Percentiles rank a stretch among this genome's conserved stretches.
Conservation (phyloP, 169 alveolate species). For the Theileria luwenshuni region DNA sequence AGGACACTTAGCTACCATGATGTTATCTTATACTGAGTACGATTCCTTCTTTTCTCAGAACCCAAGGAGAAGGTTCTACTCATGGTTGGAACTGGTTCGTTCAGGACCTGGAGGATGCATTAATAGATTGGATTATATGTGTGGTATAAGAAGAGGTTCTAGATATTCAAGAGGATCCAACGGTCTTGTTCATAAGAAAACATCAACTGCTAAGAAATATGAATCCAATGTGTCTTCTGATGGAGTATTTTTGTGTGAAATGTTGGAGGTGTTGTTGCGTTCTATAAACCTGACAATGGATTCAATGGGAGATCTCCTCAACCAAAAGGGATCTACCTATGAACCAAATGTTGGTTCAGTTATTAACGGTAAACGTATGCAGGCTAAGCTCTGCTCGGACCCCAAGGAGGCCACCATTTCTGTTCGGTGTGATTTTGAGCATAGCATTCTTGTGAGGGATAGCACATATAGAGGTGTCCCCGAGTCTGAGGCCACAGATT, state of each 20-base stretch:
- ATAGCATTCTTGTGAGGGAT: slow-evolving; percentile 32
- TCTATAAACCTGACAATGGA: slow-evolving; percentile 56
- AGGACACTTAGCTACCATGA: slow-evolving; percentile 63
- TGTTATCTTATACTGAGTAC: slow-evolving; percentile 60
- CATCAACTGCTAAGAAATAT: slow-evolving; percentile 15
- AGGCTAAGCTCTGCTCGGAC: slow-evolving; percentile 58
- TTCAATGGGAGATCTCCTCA: slow-evolving; percentile 60
- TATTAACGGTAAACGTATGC: slow-evolving; percentile 60
- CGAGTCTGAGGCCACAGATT: slow-evolving; percentile 42
- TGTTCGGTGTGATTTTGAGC: slow-evolving; percentile 61
- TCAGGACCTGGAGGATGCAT: slow-evolving; percentile 44
- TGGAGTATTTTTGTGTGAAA: slow-evolving; percentile 52
- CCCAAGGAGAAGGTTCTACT: slow-evolving; percentile 51
- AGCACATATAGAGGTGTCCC: slow-evolving; percentile 48
- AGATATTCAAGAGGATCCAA: slow-evolving; percentile 52
- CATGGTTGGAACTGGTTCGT: slow-evolving; percentile 58
- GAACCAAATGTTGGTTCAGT: slow-evolving; percentile 53
- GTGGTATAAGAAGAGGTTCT: slow-evolving; percentile 66
- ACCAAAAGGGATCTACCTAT: slow-evolving; percentile 59
- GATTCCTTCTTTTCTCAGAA: slow-evolving; percentile 29
- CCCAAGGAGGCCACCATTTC: slow-evolving; percentile 50
- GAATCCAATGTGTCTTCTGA: slow-evolving; percentile 47
- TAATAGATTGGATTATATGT: slow-evolving; percentile 61
- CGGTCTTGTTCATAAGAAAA: slow-evolving; percentile 38
- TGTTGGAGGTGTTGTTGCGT: slow-evolving; percentile 45